A percentile compares a stretch with the other conserved stretches of the same genome.
phyloP scores from a whole-genome alignment of 2,329 filamentous ascomycete genomes.

The Ceratocystis cubensis region DNA sequence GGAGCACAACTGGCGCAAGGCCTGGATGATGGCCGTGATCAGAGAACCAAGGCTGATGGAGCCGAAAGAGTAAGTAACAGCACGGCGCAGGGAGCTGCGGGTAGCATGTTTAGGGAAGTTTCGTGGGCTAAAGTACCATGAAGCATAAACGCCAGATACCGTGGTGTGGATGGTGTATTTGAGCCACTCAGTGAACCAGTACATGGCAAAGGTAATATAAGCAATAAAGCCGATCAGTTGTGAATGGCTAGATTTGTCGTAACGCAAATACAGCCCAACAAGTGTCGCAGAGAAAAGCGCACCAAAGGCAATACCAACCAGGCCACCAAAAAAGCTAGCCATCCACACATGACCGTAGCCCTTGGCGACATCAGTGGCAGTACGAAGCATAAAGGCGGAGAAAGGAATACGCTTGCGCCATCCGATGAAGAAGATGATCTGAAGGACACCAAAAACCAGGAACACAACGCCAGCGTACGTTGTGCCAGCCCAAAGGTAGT shows the following conservation, averaged over 20 bases:
- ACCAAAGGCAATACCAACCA: constrained; percentile 61
- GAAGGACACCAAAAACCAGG: constrained; percentile 67
- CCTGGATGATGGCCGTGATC: constrained; percentile 75
- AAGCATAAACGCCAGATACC: constrained; percentile 78
- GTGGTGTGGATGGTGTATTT: constrained; percentile 88
- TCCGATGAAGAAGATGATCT: constrained; percentile 68
- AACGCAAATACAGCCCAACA: constrained; percentile 75
- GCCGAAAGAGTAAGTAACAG: constrained; percentile 83
- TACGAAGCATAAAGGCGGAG: constrained; percentile 78
- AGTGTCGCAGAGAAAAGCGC: constrained; percentile 82
- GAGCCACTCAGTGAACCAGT: constrained; percentile 87
- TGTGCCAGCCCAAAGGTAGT: constrained; percentile 65
- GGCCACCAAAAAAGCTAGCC: constrained; percentile 70
- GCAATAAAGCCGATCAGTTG: constrained; percentile 75
- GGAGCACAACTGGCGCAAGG: constrained; percentile 68
- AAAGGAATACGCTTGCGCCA: constrained; percentile 91
- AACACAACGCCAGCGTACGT: constrained; percentile 82
- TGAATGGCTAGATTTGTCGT: constrained; percentile 48
- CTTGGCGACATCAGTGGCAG: constrained; percentile 72
- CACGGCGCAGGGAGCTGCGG: constrained; percentile 66
- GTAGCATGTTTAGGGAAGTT: constrained; percentile 67
- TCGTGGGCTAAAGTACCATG: constrained; percentile 73
- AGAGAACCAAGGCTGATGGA: constrained; percentile 80
- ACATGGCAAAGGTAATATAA: constrained; percentile 82
- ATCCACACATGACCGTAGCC: constrained; percentile 75